Evolutionary conservation across 495 filamentous ascomycete genomes (phyloP).

Genomic region (Astrothelium macrocarpum): DNA sequence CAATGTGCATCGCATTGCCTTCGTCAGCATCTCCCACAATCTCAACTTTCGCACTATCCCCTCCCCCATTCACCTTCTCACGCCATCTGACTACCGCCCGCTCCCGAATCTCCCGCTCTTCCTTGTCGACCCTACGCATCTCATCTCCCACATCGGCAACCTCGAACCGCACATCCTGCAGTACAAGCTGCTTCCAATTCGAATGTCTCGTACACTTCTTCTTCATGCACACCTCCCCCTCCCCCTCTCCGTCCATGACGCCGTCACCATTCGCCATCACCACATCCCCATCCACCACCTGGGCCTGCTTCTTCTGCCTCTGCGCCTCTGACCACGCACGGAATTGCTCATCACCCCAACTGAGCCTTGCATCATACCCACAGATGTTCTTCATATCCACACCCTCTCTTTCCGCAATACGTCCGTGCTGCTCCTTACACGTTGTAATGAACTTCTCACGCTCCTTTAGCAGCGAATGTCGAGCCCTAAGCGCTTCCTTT

Average conservation of each 20-base stretch:
- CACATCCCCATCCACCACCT: neutral
- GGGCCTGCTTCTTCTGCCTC: constrained; percentile 20
- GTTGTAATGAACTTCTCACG: constrained; percentile 32
- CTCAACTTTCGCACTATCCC: neutral
- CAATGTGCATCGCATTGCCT: neutral
- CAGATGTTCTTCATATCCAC: constrained; percentile 50
- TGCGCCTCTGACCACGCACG: constrained; percentile 27
- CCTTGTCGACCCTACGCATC: constrained; percentile 29
- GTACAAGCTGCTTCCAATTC: constrained; percentile 32
- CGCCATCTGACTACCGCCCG: constrained; percentile 22
- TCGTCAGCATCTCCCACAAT: neutral
- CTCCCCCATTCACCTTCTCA: constrained; percentile 1
- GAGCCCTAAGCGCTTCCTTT: constrained; percentile 23
- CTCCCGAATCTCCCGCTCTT: constrained; percentile 29
- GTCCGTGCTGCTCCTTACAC: constrained; percentile 24
- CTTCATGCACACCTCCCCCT: constrained; percentile 23
- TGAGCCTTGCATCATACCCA: constrained; percentile 52
- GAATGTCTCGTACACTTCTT: constrained; percentile 33
- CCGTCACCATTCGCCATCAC: constrained; percentile 11
- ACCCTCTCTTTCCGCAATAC: constrained; percentile 25
- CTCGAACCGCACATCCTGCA: constrained; percentile 34
- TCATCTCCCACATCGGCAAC: constrained; percentile 28
- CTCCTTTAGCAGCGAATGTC: constrained; percentile 31
- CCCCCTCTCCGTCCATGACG: constrained; percentile 5
- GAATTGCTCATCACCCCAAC: constrained; percentile 55